A percentile compares a stretch with the other conserved stretches of the same genome.
These are phyloP conservation scores for Mycena albidolilacea DNA, from an alignment of 768 basidiomycete species.

Conservation along the genomic window DNA sequence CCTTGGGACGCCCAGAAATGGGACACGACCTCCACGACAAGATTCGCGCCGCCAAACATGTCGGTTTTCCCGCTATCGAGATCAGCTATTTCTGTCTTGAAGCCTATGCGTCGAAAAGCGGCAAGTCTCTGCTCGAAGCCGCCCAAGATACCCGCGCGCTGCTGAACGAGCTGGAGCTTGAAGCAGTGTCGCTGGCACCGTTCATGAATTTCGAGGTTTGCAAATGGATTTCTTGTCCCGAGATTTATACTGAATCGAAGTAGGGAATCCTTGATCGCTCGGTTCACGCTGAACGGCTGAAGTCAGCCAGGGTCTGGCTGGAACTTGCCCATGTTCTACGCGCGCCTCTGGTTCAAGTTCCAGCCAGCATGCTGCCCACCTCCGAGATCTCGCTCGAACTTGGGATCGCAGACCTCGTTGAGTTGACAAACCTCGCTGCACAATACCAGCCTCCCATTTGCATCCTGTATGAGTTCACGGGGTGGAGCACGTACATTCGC, in stretches of 20 bases:
- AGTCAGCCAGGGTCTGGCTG: slow-evolving; percentile 10
- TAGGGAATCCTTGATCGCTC: slow-evolving; percentile 25
- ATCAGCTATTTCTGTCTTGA: slow-evolving; percentile 22
- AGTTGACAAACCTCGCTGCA: slow-evolving; percentile 19
- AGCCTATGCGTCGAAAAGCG: neutral
- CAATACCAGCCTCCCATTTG: slow-evolving; percentile 9
- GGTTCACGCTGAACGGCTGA: neutral
- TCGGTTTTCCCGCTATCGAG: slow-evolving; percentile 18
- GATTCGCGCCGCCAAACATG: slow-evolving; percentile 22
- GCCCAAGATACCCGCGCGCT: slow-evolving; percentile 10
- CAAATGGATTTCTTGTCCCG: neutral
- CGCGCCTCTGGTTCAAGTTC: slow-evolving; percentile 22
- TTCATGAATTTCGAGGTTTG: slow-evolving; percentile 23
- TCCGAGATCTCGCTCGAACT: slow-evolving; percentile 10
- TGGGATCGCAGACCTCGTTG: slow-evolving; percentile 16
- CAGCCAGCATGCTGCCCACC: slow-evolving; percentile 14
- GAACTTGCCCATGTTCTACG: slow-evolving; percentile 23
- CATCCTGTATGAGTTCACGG: slow-evolving; percentile 29
- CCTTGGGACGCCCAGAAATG: slow-evolving; percentile 19
- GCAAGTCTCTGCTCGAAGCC: slow-evolving; percentile 15
- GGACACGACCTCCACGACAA: slow-evolving; percentile 21
- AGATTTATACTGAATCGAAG: neutral
- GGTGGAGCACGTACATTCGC: slow-evolving; percentile 22
- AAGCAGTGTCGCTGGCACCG: slow-evolving; percentile 17
- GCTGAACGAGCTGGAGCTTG: slow-evolving; percentile 19